Base-by-base conservation (phyloP, 148 eudicot species). In the Pouteria glomerata region DNA sequence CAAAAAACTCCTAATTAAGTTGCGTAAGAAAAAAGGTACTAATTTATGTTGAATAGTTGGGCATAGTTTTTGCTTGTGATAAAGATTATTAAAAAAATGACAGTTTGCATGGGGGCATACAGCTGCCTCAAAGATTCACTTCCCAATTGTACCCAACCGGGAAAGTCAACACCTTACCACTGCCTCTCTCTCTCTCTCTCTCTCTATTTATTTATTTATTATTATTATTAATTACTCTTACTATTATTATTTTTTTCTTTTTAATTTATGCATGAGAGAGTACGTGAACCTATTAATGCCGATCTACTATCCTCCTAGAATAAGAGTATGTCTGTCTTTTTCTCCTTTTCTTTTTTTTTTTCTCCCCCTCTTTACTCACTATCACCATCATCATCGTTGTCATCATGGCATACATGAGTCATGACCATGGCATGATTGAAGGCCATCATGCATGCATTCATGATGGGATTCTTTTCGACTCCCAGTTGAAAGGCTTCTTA, bases 221-320 rank as follows among this genome's bases (percentile, higher is more conserved):
- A 39, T 39, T 39, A 5, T 39, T 39, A 5, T 39, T 39, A 39
- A 51, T 51, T 51, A 16, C 1, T 51, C 19, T 18, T 51, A 0
- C 1, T 18, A 4, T 51, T 3, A 7, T 11, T n/a, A 18, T 51
- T 51, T 51, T 18, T 18, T 51, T 51, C 19, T 18, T 2, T 18
- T 51, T 51, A 7, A 8, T 51, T 51, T 51, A 6, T 48, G 53
- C 53, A 48, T 48, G 53, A 15, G 53, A 15, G 50, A 56, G 26
- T 75, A 37, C 48, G 76, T 67, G 85, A 82, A 52, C 81, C 81
- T 69, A 65, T 76, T 76, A 69, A 79, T 73, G 78, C 78, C 77
- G 85, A 78, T 82, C 82, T 71, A 52, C 51, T n/a, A n/a, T n/a
- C n/a, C n/a, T n/a, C 61, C 48, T 44, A 70, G 55, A 19, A 61